Conservation (phyloP, 208 protist genomes). For the Acanthamoeba lugdunensis region DNA sequence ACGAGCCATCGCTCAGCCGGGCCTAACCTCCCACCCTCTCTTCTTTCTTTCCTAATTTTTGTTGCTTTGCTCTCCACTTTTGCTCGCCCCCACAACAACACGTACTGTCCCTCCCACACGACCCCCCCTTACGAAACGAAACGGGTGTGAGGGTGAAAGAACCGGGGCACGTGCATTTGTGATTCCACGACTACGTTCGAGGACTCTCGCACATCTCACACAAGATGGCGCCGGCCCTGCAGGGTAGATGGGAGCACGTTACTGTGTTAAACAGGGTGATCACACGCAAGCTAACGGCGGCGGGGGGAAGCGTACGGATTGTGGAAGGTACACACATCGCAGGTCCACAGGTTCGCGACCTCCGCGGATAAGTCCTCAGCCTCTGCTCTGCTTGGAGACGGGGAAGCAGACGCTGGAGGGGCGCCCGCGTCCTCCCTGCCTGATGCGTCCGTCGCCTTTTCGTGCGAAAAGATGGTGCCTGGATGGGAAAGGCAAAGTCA, state of each 20-base stretch:
- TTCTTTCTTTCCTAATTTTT: not conserved
- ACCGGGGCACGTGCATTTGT: too few relatives aligned
- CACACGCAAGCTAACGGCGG: too few relatives aligned
- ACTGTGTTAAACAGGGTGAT: not conserved
- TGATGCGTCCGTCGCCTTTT: not conserved
- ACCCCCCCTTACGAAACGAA: too few relatives aligned
- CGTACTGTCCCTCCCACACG: too few relatives aligned
- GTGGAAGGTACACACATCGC: not conserved
- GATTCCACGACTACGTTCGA: not conserved
- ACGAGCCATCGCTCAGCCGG: slow-evolving; percentile 45
- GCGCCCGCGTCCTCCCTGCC: not conserved
- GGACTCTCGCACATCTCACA: slow-evolving; percentile 31
- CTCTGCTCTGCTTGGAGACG: not conserved
- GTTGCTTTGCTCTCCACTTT: too few relatives aligned
- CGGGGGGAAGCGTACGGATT: not conserved
- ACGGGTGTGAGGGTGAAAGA: too few relatives aligned
- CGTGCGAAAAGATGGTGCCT: slow-evolving; percentile 56
- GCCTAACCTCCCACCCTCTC: not conserved
- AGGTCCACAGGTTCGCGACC: not conserved
- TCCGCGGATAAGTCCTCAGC: not conserved
- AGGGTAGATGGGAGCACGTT: too few relatives aligned
- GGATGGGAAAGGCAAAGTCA: not conserved
- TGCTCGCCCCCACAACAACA: too few relatives aligned
- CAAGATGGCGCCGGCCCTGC: not conserved
- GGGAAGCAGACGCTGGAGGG: not conserved